Conservation (phyloP, 140 eudicot genomes). For the Ambrosia hybrid region DNA sequence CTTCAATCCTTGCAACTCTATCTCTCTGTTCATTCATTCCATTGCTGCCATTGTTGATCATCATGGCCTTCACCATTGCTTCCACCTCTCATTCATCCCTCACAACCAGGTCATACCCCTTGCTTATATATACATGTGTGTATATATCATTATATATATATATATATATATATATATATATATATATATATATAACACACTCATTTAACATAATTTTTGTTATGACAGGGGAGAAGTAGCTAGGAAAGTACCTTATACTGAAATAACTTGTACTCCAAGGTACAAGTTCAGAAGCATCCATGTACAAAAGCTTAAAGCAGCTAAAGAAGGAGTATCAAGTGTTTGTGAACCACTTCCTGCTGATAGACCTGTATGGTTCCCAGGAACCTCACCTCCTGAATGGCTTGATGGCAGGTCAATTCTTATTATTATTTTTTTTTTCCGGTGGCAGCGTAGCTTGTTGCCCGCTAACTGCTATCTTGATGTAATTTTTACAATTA, state of each 20-base stretch:
- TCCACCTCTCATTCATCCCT: slow-evolving; percentile 55
- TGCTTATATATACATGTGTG: too few relatives aligned
- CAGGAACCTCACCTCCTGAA: slow-evolving; percentile 82
- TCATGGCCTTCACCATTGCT: slow-evolving; percentile 70
- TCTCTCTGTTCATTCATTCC: slow-evolving; percentile 11
- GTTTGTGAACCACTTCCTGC: slow-evolving; percentile 93
- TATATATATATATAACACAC: background rate
- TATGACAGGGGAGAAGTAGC: slow-evolving; percentile 37
- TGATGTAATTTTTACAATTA: too few relatives aligned
- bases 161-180: background rate
- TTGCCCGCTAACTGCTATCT: too few relatives aligned
- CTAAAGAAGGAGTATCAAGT: slow-evolving; percentile 71
- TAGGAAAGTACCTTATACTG: slow-evolving; percentile 21
- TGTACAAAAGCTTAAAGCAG: slow-evolving; percentile 46
- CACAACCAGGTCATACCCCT: slow-evolving; percentile 37
- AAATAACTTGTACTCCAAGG: slow-evolving; percentile 30
- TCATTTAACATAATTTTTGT: background rate
- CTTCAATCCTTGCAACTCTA: too few relatives aligned
- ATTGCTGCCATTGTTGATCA: background rate
- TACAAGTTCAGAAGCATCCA: slow-evolving; percentile 27
- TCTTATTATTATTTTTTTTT: background rate
- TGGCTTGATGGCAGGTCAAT: slow-evolving; percentile 98
- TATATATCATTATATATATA: too few relatives aligned
- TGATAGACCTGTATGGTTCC: slow-evolving; percentile 96
- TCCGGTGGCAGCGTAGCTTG: too few relatives aligned